Evolutionary conservation across 306 rosid species (phyloP).

Genomic region (Ormosia semicastrata): DNA sequence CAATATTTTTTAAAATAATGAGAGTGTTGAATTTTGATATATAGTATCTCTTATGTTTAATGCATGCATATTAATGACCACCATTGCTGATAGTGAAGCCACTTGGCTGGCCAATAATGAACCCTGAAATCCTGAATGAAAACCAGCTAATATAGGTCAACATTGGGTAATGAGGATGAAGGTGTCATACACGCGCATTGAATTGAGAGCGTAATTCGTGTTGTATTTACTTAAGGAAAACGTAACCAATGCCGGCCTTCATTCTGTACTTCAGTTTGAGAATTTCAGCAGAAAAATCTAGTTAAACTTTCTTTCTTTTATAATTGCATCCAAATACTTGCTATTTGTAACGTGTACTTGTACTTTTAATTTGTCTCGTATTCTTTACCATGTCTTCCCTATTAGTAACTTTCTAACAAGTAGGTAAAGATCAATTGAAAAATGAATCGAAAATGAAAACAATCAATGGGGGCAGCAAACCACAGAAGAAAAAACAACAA

Average conservation of each 20-base stretch:
- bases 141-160: not conserved
- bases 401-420: not conserved
- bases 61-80: conserved; percentile 4
- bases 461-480: not conserved
- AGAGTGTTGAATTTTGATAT: too few species aligned
- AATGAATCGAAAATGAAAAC: not conserved
- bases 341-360: not conserved
- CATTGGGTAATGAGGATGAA: not conserved
- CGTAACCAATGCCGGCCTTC: conserved; percentile 20
- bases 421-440: not conserved
- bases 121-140: not conserved
- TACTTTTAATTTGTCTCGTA: not conserved
- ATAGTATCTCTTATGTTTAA: not conserved
- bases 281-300: not conserved
- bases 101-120: conserved; percentile 29
- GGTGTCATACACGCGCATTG: not conserved
- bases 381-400: not conserved
- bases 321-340: not conserved
- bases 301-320: not conserved
- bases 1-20: too few species aligned
- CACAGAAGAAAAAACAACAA: not conserved
- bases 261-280: not conserved
- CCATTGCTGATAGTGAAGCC: conserved; percentile 16
- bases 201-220: not conserved
- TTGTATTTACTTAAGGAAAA: not conserved